Percentiles rank a stretch among this genome's conserved stretches.
Evolutionary conservation across 2,329 filamentous ascomycete species (phyloP).

Genomic region (Samsoniella hepiali): DNA sequence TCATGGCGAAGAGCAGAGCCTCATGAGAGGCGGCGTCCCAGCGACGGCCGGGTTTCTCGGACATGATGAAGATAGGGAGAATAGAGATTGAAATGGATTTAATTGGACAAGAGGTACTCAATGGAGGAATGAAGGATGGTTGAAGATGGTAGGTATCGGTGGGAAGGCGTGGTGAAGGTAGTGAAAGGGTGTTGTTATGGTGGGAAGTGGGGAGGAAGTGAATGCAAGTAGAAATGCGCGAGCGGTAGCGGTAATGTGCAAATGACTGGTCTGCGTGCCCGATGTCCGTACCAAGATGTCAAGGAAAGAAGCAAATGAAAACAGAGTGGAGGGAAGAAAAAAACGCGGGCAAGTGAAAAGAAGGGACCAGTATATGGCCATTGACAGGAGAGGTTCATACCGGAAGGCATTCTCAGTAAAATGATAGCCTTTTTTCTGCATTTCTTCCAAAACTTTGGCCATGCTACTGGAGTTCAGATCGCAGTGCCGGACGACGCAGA

Average conservation of each 20-base stretch:
- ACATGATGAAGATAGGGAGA: slow-evolving; percentile 15
- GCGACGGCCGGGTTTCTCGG: slow-evolving; percentile 25
- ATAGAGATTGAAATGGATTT: slow-evolving; percentile 6
- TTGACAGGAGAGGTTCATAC: slow-evolving; percentile 29
- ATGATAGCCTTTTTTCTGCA: slow-evolving; percentile 37
- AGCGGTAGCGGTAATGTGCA: background rate
- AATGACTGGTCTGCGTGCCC: background rate
- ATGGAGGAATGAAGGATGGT: slow-evolving; percentile 4
- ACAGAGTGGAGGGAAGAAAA: slow-evolving; percentile 14
- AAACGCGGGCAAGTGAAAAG: background rate
- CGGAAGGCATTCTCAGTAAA: slow-evolving; percentile 41
- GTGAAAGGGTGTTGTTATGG: background rate
- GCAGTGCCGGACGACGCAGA: slow-evolving; percentile 38
- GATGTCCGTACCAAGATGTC: background rate
- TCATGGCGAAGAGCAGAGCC: slow-evolving; percentile 37
- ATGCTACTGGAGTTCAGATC: slow-evolving; percentile 33
- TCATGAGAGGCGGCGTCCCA: slow-evolving; percentile 39
- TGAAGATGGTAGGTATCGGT: background rate
- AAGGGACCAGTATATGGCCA: slow-evolving; percentile 3
- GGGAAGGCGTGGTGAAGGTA: background rate
- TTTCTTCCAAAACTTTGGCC: slow-evolving; percentile 35
- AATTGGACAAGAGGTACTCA: too few relatives aligned
- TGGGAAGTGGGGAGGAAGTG: background rate
- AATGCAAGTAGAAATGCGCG: background rate
- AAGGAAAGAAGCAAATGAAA: background rate